Evolutionary conservation across 768 basidiomycete genomes (phyloP).

Genomic region (Lentinula edodes): DNA sequence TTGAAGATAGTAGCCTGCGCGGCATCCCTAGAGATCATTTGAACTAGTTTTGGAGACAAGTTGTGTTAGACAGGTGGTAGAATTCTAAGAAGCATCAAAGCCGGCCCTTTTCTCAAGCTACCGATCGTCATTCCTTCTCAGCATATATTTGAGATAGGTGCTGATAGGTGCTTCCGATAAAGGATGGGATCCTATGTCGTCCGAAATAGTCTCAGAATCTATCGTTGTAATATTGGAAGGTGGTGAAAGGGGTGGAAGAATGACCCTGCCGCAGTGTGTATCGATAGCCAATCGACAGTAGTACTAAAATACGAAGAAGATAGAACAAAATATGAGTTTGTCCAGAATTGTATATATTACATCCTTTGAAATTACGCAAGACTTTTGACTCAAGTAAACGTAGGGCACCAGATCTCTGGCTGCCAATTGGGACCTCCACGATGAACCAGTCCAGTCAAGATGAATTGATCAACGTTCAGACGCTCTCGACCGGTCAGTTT

Average conservation of each 20-base stretch:
- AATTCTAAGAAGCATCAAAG: not conserved
- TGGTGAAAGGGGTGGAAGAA: not conserved
- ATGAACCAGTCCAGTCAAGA: conserved; percentile 34
- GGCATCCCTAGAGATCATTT: not conserved
- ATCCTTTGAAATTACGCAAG: not conserved
- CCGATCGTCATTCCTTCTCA: no score
- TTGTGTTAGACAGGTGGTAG: not conserved
- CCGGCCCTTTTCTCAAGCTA: not conserved
- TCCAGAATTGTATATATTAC: no score
- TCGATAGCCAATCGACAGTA: not conserved
- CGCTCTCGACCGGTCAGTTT: conserved; percentile 18
- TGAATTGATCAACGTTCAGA: conserved; percentile 23
- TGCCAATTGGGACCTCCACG: conserved; percentile 38
- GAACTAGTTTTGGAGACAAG: not conserved
- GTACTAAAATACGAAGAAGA: not conserved
- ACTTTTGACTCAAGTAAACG: conserved; percentile 7
- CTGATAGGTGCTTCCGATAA: not conserved
- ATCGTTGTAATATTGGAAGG: not conserved
- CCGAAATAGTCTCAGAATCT: not conserved
- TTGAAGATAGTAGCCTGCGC: no score
- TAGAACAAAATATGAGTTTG: no score
- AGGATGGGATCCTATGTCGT: not conserved
- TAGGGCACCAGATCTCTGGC: conserved; percentile 30
- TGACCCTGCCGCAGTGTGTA: not conserved
- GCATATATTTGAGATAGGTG: no score